phyloP scores from a whole-genome alignment of 768 basidiomycete species.

The Dendrothele bispora region DNA sequence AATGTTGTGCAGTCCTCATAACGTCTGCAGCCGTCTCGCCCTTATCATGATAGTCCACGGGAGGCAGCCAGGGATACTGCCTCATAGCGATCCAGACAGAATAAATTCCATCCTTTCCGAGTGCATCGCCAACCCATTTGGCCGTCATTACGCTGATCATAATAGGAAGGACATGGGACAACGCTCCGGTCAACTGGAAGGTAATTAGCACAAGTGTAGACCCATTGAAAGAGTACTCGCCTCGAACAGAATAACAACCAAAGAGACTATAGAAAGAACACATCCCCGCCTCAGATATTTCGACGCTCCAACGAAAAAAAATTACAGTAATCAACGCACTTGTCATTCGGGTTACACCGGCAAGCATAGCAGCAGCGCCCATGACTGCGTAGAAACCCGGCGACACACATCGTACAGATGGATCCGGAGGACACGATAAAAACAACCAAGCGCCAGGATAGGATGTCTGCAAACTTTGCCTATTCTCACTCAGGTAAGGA shows the following conservation, averaged over 20 bases:
- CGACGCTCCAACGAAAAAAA: not conserved
- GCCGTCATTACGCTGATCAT: constrained; percentile 79
- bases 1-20: constrained; percentile 53
- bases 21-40: constrained; percentile 61
- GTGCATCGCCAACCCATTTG: constrained; percentile 76
- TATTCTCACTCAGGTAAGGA: constrained; percentile 24
- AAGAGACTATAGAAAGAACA: too few relatives aligned
- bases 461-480: constrained; percentile 66
- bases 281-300: too few relatives aligned
- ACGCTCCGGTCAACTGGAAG: constrained; percentile 67
- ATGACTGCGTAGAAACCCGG: constrained; percentile 80
- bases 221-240: constrained; percentile 26
- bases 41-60: constrained; percentile 61
- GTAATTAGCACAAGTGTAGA: not conserved
- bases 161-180: constrained; percentile 80
- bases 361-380: constrained; percentile 74
- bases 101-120: constrained; percentile 70
- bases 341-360: constrained; percentile 77
- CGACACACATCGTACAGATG: constrained; percentile 64
- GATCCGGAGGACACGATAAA: constrained; percentile 70
- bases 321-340: constrained; percentile 48
- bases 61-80: constrained; percentile 70
- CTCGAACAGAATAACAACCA: constrained; percentile 79
- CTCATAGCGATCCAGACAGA: constrained; percentile 71
- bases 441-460: constrained; percentile 72